Percentiles rank a stretch among this genome's conserved stretches.
phyloP scores from a whole-genome alignment of 306 rosid genomes.

The Cucurbita ficifolia region DNA sequence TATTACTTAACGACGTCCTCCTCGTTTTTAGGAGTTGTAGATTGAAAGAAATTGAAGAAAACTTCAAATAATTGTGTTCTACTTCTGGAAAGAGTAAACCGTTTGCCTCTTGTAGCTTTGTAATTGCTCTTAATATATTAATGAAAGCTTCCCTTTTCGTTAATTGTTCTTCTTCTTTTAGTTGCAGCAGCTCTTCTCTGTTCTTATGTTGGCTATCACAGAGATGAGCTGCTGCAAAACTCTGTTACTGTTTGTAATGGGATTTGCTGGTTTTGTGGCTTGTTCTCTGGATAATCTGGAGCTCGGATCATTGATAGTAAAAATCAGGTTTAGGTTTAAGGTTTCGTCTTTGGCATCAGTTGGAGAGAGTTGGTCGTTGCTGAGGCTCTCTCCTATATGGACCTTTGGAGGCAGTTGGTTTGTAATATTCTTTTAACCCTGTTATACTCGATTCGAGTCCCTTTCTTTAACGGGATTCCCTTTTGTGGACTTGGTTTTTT shows the following conservation, averaged over 20 bases:
- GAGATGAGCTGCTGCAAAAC: neutral
- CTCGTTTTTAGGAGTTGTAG: slow-evolving; percentile 1
- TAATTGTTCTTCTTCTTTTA: neutral
- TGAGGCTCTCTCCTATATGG: too few relatives aligned
- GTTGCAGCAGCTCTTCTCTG: neutral
- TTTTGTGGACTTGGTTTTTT: too few relatives aligned
- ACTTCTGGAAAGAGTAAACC: neutral
- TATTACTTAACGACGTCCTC: neutral
- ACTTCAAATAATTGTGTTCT: neutral
- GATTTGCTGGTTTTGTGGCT: neutral
- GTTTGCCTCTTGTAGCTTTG: neutral
- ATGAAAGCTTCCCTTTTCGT: neutral
- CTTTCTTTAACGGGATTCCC: too few relatives aligned
- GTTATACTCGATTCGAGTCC: too few relatives aligned
- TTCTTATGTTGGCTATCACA: neutral
- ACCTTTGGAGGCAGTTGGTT: too few relatives aligned
- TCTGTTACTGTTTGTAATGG: neutral
- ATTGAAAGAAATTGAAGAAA: slow-evolving; percentile 1
- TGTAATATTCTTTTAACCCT: too few relatives aligned
- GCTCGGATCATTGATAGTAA: neutral
- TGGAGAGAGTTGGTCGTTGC: too few relatives aligned
- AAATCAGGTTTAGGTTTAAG: too few relatives aligned
- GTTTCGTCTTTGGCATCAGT: too few relatives aligned
- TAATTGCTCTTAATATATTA: neutral
- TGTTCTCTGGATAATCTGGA: neutral